Percentiles rank a stretch among this genome's conserved stretches.
Evolutionary conservation across 495 filamentous ascomycete genomes (phyloP).

Genomic region (Aspergillus kassunensis): DNA sequence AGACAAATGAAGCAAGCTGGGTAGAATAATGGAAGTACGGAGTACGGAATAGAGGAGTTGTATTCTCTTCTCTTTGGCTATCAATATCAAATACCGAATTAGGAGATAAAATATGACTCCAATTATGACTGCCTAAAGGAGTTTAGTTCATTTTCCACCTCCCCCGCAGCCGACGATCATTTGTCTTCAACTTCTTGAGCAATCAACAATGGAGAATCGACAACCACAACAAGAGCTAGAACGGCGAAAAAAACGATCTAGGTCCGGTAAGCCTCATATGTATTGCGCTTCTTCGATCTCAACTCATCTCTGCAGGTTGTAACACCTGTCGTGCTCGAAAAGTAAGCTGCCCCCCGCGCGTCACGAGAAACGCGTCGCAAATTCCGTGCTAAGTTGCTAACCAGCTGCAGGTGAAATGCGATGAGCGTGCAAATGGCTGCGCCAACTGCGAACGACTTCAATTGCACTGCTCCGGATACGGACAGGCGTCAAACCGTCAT

Average conservation of each 20-base stretch:
- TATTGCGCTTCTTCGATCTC: background rate
- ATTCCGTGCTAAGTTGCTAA: no score
- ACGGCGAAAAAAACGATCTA: background rate
- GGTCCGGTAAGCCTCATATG: constrained; percentile 5
- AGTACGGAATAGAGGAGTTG: no score
- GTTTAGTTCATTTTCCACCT: no score
- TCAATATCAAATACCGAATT: no score
- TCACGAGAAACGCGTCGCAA: background rate
- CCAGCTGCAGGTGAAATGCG: constrained; percentile 26
- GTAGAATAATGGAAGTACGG: no score
- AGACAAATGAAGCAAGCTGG: no score
- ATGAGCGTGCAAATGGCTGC: constrained; percentile 25
- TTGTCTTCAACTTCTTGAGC: background rate
- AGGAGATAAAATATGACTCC: no score
- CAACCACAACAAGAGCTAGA: background rate
- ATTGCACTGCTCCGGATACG: constrained; percentile 18
- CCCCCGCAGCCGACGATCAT: constrained; percentile 7
- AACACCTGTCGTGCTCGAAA: constrained; percentile 9
- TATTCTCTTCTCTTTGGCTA: no score
- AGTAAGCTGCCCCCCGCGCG: background rate
- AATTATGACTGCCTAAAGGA: no score
- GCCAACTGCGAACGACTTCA: constrained; percentile 26
- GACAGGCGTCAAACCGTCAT: background rate
- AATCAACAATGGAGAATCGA: background rate
- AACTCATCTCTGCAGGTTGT: constrained; percentile 1